phyloP scores from a whole-genome alignment of 2,329 filamentous ascomycete species.

The Thelonectria rubi region DNA sequence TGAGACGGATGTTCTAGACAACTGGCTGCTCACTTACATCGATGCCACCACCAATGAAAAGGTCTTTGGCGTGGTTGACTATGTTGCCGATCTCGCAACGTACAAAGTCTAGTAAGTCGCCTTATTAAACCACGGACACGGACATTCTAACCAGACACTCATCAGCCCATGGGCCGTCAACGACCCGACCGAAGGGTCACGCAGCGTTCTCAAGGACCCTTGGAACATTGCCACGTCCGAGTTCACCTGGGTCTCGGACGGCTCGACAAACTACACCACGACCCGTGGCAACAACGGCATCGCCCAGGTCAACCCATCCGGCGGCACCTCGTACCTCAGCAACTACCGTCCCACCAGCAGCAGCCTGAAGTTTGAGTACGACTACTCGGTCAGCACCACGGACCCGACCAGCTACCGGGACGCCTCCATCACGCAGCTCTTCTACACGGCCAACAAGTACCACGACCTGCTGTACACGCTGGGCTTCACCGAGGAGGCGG shows the following conservation, averaged over 20 bases:
- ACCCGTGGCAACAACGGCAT: conserved; percentile 68
- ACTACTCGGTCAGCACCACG: conserved; percentile 48
- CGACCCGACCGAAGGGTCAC: conserved; percentile 60
- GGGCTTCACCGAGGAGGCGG: conserved; percentile 66
- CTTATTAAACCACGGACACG: background rate
- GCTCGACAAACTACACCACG: conserved; percentile 57
- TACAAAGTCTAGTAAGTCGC: conserved; percentile 60
- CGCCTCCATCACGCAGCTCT: conserved; percentile 66
- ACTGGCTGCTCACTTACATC: conserved; percentile 69
- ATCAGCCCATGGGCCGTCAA: conserved; percentile 60
- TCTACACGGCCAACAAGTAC: conserved; percentile 68
- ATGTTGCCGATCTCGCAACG: conserved; percentile 61
- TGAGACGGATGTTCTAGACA: conserved; percentile 64
- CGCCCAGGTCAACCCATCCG: conserved; percentile 58
- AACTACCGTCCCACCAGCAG: conserved; percentile 58
- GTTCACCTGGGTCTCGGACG: conserved; percentile 63
- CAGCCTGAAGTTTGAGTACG: conserved; percentile 57
- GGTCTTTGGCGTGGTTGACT: conserved; percentile 65
- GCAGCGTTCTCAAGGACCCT: conserved; percentile 57
- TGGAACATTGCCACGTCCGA: conserved; percentile 57
- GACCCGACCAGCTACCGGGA: conserved; percentile 57
- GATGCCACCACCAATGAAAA: conserved; percentile 58
- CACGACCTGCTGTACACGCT: conserved; percentile 67
- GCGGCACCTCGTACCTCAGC: conserved; percentile 46
- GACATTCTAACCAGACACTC: background rate